Evolutionary conservation across 495 filamentous ascomycete species (phyloP), one percentile per base, ranked within the genome.

Genomic region (Evansstolkia leycettana): DNA sequence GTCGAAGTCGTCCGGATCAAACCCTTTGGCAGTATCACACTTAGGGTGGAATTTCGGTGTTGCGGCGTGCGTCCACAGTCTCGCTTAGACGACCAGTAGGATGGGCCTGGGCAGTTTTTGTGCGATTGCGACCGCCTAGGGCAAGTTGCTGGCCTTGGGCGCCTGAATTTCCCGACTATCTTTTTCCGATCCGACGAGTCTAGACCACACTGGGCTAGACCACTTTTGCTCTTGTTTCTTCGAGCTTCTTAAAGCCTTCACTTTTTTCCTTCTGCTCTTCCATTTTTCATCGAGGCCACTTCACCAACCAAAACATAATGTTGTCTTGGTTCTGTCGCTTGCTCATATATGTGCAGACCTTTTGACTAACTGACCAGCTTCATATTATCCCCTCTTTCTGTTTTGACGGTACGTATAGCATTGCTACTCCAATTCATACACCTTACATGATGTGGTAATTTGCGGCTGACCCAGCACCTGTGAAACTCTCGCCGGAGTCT

Each of bases 381-480:
- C 20, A n/a, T n/a, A n/a, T n/a, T n/a, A n/a, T n/a, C n/a, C n/a
- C n/a, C n/a, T n/a, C n/a, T n/a, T n/a, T 23, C 20, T 23, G 20
- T 9, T 23, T 9, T 23, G 4, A 23, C 20, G 29, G 29, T 31
- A 31, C 12, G 29, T 17, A 2, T 15, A 2, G 15, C 2, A 31
- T n/a, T 17, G 12, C 16, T 18, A 13, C 15, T 16, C 17, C 31
- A 9, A 23, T 23, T 23, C 20, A 5, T 9, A 29, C 36, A 26
- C 30, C 41, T 69, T 44, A 57, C 40, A 80, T 85, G 86, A 92
- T 89, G 85, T 73, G 58, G 82, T 90, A 94, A 94, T 94, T 94
- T 94, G 86, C 86, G 86, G 86, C 86, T 87, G 85, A 94, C 78
- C 63, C 62, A 54, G 62, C 55, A 58, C 61, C 71, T 78, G 77